Evolutionary conservation across 768 basidiomycete species (phyloP).

Genomic region (Xerocomus brunneocitrinus): DNA sequence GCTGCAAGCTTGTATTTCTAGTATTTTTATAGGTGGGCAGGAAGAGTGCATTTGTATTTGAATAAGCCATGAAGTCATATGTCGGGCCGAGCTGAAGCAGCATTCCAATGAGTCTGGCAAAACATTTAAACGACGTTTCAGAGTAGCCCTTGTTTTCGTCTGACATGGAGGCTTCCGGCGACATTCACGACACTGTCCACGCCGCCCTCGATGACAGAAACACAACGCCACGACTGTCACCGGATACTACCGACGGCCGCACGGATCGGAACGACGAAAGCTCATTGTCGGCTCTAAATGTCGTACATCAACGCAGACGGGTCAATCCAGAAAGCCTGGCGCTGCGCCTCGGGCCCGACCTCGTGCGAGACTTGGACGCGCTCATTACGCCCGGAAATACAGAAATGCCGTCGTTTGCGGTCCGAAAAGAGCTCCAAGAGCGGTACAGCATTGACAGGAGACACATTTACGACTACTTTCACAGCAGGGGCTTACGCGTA

Average conservation of each 20-base stretch:
- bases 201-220: neutral
- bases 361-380: conserved; percentile 70
- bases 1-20: conserved; percentile 87
- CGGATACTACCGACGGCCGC: conserved; percentile 4
- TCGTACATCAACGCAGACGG: conserved; percentile 34
- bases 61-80: conserved; percentile 8
- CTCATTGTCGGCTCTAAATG: neutral
- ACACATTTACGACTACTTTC: conserved; percentile 78
- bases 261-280: conserved; percentile 2
- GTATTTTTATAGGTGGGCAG: neutral
- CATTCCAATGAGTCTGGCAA: conserved; percentile 18
- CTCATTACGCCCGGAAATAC: conserved; percentile 59
- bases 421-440: conserved; percentile 67
- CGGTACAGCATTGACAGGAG: conserved; percentile 66
- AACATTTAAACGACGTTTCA: conserved; percentile 14
- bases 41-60: neutral
- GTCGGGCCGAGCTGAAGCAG: conserved; percentile 2
- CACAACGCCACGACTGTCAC: conserved; percentile 1
- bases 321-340: conserved; percentile 71
- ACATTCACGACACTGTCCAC: conserved; percentile 2
- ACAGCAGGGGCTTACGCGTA: conserved; percentile 56
- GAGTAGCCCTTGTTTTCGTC: conserved; percentile 1
- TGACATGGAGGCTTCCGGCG: conserved; percentile 12
- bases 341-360: conserved; percentile 57
- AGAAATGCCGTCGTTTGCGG: conserved; percentile 72